Conservation (phyloP, 2,329 filamentous ascomycete genomes). For the Tolypocladium tropicale region DNA sequence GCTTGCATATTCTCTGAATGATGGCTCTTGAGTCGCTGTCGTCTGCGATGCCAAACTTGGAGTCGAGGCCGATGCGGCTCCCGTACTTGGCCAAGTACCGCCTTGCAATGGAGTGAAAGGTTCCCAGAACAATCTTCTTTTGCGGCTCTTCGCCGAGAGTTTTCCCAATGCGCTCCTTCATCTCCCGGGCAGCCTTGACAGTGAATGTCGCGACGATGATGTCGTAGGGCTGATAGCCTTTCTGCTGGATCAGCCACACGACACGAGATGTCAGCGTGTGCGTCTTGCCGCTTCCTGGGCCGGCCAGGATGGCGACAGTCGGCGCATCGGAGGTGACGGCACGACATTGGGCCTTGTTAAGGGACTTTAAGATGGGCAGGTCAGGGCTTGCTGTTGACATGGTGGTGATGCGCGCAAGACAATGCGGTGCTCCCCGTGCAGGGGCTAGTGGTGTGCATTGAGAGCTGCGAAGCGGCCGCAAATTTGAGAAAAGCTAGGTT, state of each 20-base stretch:
- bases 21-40: conserved; percentile 70
- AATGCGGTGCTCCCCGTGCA: background rate
- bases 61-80: conserved; percentile 67
- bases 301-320: conserved; percentile 57
- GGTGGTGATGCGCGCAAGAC: conserved; percentile 6
- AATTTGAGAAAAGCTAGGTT: too few species aligned
- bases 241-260: conserved; percentile 70
- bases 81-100: conserved; percentile 80
- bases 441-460: background rate
- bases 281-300: conserved; percentile 74
- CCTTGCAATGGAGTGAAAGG: conserved; percentile 87
- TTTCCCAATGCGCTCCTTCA: conserved; percentile 77
- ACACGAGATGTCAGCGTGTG: conserved; percentile 90
- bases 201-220: conserved; percentile 96
- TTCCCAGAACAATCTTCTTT: conserved; percentile 73
- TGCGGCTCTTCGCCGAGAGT: conserved; percentile 71
- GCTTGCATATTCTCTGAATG: conserved; percentile 72
- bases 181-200: conserved; percentile 86
- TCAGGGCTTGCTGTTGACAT: conserved; percentile 16
- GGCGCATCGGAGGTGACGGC: conserved; percentile 42
- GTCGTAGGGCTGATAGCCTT: conserved; percentile 68
- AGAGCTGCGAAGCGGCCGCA: background rate
- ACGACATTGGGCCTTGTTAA: conserved; percentile 45
- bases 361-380: conserved; percentile 31
- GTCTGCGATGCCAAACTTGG: conserved; percentile 87